Conservation (phyloP, 352 stramenopile genomes). For the Phytopythium aichiense region DNA sequence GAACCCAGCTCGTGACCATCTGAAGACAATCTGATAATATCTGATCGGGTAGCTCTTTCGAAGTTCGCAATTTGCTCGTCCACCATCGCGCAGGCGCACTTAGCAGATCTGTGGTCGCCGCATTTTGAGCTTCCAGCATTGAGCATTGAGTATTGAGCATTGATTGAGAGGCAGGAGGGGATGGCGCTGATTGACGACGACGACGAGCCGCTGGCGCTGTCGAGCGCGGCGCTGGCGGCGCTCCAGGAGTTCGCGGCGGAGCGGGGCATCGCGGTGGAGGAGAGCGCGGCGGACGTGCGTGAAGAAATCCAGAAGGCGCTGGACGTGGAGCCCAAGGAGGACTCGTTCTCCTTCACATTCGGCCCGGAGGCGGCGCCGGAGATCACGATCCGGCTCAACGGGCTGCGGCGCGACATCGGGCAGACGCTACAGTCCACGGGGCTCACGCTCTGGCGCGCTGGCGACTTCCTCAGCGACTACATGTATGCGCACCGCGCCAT, state of each 20-base stretch:
- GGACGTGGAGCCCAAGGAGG: slow-evolving; percentile 57
- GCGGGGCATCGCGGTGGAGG: slow-evolving; percentile 39
- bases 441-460: slow-evolving; percentile 55
- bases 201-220: slow-evolving; percentile 39
- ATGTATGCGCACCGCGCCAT: slow-evolving; percentile 40
- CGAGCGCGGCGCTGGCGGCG: slow-evolving; percentile 31
- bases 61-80: background rate
- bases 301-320: slow-evolving; percentile 54
- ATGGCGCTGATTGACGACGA: slow-evolving; percentile 22
- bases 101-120: background rate
- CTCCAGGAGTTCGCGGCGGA: slow-evolving; percentile 57
- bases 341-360: slow-evolving; percentile 54
- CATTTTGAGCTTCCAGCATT: background rate
- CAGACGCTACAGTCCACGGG: slow-evolving; percentile 62
- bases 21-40: background rate
- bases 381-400: slow-evolving; percentile 49
- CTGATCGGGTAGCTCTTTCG: background rate
- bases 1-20: background rate
- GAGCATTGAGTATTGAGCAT: background rate
- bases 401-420: slow-evolving; percentile 51
- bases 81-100: background rate
- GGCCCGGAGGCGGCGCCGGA: slow-evolving; percentile 23
- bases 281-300: slow-evolving; percentile 33
- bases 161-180: background rate
- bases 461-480: slow-evolving; percentile 55